phyloP scores from a whole-genome alignment of 1,284 basidiomycete genomes.

The Rhodotorula sp. region DNA sequence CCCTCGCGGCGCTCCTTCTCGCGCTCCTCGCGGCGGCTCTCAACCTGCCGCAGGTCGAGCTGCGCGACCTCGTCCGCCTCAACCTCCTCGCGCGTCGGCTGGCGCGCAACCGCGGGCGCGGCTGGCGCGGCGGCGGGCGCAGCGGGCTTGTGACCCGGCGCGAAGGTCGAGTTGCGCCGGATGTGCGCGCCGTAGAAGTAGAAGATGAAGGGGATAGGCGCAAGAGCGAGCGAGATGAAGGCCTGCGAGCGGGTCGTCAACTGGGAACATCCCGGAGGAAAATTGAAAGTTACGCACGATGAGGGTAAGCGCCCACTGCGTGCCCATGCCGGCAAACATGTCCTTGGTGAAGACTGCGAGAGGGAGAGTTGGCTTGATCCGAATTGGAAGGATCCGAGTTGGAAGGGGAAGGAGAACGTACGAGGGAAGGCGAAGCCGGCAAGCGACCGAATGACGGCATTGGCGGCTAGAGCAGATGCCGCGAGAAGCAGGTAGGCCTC shows the following conservation, averaged over 20 bases:
- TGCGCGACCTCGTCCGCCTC: constrained; percentile 14
- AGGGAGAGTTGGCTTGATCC: neutral
- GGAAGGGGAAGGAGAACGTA: neutral
- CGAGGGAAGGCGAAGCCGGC: constrained; percentile 48
- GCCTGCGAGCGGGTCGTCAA: constrained; percentile 46
- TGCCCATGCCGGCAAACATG: constrained; percentile 63
- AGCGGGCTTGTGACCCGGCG: constrained; percentile 30
- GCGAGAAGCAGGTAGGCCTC: constrained; percentile 57
- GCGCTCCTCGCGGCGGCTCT: constrained; percentile 9
- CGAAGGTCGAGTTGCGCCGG: constrained; percentile 44
- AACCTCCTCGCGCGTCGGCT: constrained; percentile 10
- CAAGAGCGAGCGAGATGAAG: constrained; percentile 58
- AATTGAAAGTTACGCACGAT: constrained; percentile 54
- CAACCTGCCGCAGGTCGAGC: constrained; percentile 10
- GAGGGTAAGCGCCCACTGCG: constrained; percentile 67
- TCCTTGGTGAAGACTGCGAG: constrained; percentile 50
- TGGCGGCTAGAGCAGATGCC: constrained; percentile 68
- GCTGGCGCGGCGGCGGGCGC: neutral
- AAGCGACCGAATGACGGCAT: constrained; percentile 66
- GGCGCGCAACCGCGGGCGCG: neutral
- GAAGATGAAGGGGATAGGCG: constrained; percentile 60
- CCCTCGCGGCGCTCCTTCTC: constrained; percentile 10
- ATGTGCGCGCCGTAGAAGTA: constrained; percentile 52
- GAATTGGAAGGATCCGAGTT: neutral
- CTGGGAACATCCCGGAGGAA: too few relatives aligned